Evolutionary conservation across 257 asterid species (phyloP).

Genomic region (Fraxinus pennsylvanica): DNA sequence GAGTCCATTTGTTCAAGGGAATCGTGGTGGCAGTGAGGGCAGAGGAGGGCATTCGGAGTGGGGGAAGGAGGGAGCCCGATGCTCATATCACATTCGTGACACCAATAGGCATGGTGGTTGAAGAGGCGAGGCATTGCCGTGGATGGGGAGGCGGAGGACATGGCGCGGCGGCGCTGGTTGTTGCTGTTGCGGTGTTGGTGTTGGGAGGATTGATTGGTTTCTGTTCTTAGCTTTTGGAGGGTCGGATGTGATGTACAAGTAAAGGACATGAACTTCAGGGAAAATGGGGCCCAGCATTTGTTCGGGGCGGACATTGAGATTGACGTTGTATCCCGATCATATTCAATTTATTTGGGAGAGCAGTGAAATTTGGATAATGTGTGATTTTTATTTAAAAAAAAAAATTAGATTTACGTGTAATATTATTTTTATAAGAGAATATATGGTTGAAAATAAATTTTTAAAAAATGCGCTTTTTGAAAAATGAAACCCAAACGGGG

Average conservation of each 20-base stretch:
- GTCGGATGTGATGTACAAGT: conserved; percentile 26
- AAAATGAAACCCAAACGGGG: too few relatives aligned
- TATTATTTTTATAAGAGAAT: too few relatives aligned
- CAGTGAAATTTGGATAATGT: too few relatives aligned
- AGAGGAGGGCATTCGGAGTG: conserved; percentile 59
- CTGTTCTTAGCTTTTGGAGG: background rate
- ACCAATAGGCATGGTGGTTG: conserved; percentile 79
- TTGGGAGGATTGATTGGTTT: conserved; percentile 30
- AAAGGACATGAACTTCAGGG: background rate
- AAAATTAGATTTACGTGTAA: too few relatives aligned
- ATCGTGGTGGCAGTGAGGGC: conserved; percentile 87
- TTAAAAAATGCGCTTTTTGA: too few relatives aligned
- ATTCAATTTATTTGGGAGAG: background rate
- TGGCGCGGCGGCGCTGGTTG: conserved; percentile 26
- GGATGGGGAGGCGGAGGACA: conserved; percentile 42
- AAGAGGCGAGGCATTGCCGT: conserved; percentile 43
- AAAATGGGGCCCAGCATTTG: conserved; percentile 18
- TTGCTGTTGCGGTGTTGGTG: conserved; percentile 29
- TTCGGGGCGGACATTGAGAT: background rate
- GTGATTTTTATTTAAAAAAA: too few relatives aligned
- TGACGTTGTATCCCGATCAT: background rate
- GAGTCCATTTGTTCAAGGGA: conserved; percentile 75
- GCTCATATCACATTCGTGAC: conserved; percentile 92
- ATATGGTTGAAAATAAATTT: too few relatives aligned
- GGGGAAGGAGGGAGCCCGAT: conserved; percentile 71